Base-by-base conservation (phyloP, 2,329 filamentous ascomycete species). In the Colletotrichum trifolii region DNA sequence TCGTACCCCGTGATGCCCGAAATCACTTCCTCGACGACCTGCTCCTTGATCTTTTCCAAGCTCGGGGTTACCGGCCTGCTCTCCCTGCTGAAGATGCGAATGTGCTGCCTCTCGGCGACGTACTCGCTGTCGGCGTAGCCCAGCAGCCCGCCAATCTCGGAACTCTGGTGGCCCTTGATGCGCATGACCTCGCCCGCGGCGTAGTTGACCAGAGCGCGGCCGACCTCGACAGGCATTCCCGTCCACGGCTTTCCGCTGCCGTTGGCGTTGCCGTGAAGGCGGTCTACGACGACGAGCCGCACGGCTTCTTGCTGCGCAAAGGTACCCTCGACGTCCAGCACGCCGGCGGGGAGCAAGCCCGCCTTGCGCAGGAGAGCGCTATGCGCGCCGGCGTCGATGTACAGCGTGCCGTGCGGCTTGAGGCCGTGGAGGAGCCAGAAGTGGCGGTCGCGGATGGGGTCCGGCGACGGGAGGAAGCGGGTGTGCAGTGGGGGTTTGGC, bases 351-450 rank as follows among this genome's bases (percentile, higher is more conserved):
- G 0, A 98, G 86, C 2, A 99, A 86, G 4, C 94, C 93, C 0
- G 94, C 94, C 79, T 97, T 97, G 73, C 90, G 89, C 13, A 89
- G 81, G 3, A 98, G 85, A 1, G 95, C 96, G 39, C 85, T 83
- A 78, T 94, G 89, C 4, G 95, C 95, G 46, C 96, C 96, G n/a
- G 87, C 82, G 80, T 99, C 96, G 71, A 99, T 96, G 79, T 93
- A 98, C 34, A 99, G 76, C 2, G 91, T 97, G 12, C 96, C 96
- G 73, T 97, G 94, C 0, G 96, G 93, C 33, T 90, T 89, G 10
- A 97, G 88, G 9, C 95, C 96, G 78, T 99, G 93, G 0, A 98
- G 85, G 53, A 99, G 89, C 96, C 96, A 99, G 84, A 99, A 98
- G 75, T 96, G 94, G 67, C 95, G 91, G 76, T 97, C 96, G 61